Conservation (phyloP, 2,329 filamentous ascomycete species). For the Tolypocladium inflatum region DNA sequence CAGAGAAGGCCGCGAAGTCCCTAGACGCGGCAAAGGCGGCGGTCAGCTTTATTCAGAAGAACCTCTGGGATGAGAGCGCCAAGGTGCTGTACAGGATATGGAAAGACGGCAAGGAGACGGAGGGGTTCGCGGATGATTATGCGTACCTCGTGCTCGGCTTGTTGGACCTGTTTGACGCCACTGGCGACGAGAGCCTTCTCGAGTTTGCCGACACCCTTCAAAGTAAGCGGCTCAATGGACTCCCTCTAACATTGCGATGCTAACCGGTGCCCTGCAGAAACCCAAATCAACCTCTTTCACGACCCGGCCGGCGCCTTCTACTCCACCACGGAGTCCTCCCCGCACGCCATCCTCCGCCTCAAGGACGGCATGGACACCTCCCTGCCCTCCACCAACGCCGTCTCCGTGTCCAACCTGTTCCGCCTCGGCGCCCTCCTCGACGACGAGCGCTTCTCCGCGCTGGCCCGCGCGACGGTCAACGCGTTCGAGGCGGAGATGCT, state of each 20-base stretch:
- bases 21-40: conserved; percentile 57
- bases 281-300: conserved; percentile 70
- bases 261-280: conserved; percentile 34
- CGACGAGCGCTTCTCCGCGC: conserved; percentile 51
- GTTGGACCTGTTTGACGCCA: conserved; percentile 75
- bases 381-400: conserved; percentile 81
- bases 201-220: conserved; percentile 77
- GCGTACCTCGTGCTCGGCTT: conserved; percentile 79
- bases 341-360: conserved; percentile 70
- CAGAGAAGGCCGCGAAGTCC: conserved; percentile 49
- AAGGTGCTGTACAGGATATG: conserved; percentile 66
- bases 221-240: conserved; percentile 33
- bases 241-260: not conserved
- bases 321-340: conserved; percentile 51
- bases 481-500: conserved; percentile 88
- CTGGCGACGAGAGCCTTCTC: conserved; percentile 65
- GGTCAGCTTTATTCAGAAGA: conserved; percentile 59
- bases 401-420: conserved; percentile 81
- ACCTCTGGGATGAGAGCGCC: conserved; percentile 59
- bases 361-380: conserved; percentile 95
- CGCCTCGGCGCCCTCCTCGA: conserved; percentile 63
- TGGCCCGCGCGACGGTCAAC: conserved; percentile 65
- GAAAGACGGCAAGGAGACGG: conserved; percentile 53
- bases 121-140: conserved; percentile 88
- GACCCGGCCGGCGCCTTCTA: conserved; percentile 66